Conservation (phyloP, 352 stramenopile species). For the Phytophthora rubi region DNA sequence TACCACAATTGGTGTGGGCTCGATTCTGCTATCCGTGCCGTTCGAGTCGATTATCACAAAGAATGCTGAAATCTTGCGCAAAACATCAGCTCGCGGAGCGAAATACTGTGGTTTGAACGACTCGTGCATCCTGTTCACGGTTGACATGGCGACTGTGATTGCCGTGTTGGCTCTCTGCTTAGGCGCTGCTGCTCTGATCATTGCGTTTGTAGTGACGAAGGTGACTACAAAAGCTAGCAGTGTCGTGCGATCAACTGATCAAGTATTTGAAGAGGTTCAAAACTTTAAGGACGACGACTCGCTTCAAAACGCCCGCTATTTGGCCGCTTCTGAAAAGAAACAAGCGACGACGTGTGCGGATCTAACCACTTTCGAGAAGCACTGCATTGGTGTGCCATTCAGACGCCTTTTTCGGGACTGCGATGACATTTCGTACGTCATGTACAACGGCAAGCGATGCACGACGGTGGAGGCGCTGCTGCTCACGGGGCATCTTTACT, state of each 20-base stretch:
- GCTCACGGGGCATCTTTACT: constrained; percentile 18
- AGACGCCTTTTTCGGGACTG: constrained; percentile 2
- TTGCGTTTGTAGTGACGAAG: background rate
- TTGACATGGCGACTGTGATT: background rate
- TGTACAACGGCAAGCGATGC: constrained; percentile 1
- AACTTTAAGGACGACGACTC: background rate
- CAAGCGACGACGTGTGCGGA: background rate
- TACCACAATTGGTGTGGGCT: background rate
- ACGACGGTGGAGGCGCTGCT: constrained; percentile 10
- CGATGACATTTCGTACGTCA: constrained; percentile 6
- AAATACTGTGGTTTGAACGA: constrained; percentile 1
- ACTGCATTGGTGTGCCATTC: constrained; percentile 3
- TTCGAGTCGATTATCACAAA: background rate
- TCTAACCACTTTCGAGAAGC: background rate
- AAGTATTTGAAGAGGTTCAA: background rate
- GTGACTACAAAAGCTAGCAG: background rate
- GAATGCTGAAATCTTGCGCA: constrained; percentile 1
- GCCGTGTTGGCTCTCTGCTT: background rate
- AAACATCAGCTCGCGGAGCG: background rate
- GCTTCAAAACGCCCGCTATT: background rate
- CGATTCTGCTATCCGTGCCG: constrained; percentile 1
- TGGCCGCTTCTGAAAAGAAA: background rate
- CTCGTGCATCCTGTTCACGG: background rate
- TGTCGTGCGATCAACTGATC: background rate
- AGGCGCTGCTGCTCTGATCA: background rate